Evolutionary conservation across 305 asterid species (phyloP).

Genomic region (Ilex paraguariensis): DNA sequence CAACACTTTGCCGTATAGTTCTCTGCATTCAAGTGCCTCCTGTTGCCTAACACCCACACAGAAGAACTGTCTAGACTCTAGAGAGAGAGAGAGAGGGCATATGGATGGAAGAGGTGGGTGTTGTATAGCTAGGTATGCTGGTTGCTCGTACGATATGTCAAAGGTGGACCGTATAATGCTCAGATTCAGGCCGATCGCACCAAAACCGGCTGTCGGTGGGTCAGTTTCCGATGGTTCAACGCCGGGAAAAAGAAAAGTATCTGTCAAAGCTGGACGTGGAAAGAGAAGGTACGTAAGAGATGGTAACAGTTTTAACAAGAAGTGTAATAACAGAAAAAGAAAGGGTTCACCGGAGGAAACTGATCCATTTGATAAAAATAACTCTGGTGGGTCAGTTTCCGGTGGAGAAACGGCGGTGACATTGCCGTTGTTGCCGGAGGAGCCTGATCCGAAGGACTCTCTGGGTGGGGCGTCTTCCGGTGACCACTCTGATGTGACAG

Average conservation of each 20-base stretch:
- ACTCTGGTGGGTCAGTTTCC: slow-evolving; percentile 15
- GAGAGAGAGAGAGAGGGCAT: background rate
- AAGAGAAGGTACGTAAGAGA: slow-evolving; percentile 24
- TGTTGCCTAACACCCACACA: too few relatives aligned
- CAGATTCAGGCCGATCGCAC: slow-evolving; percentile 67
- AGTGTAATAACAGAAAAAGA: slow-evolving; percentile 15
- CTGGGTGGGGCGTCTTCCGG: slow-evolving; percentile 3
- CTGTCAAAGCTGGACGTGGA: slow-evolving; percentile 16
- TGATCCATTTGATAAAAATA: slow-evolving; percentile 27
- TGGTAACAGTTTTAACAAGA: slow-evolving; percentile 8
- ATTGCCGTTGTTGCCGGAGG: slow-evolving; percentile 46
- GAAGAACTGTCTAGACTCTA: too few relatives aligned
- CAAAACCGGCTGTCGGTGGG: slow-evolving; percentile 42
- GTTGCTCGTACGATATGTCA: slow-evolving; percentile 30
- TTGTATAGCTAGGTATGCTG: slow-evolving; percentile 54
- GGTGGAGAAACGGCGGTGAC: slow-evolving; percentile 25
- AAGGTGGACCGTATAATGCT: slow-evolving; percentile 53
- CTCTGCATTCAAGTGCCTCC: background rate
- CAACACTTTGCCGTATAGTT: background rate
- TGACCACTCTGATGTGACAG: background rate
- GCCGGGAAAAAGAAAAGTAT: slow-evolving; percentile 15
- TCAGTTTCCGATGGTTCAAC: slow-evolving; percentile 22
- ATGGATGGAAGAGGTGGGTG: slow-evolving; percentile 64
- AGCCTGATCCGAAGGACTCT: slow-evolving; percentile 25
- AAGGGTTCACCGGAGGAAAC: slow-evolving; percentile 24